Conservation (phyloP, 2,329 filamentous ascomycete genomes). For the Thelonectria discophora region DNA sequence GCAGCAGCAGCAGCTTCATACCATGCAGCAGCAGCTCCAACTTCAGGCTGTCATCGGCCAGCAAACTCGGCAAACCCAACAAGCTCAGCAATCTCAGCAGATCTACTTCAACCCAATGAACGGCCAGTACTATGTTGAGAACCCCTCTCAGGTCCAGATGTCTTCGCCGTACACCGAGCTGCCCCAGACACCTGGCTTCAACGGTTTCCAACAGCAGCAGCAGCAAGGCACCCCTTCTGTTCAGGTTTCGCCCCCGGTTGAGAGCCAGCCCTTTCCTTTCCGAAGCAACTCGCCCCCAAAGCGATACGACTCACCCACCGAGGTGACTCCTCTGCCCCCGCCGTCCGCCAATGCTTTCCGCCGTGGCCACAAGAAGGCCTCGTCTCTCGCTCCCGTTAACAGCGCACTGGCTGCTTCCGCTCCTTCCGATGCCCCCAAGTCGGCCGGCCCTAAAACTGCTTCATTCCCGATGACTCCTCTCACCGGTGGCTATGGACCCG, state of each 20-base stretch:
- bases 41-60: constrained; percentile 50
- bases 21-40: constrained; percentile 52
- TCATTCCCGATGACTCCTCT: constrained; percentile 82
- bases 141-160: constrained; percentile 57
- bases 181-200: constrained; percentile 49
- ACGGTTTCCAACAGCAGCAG: constrained; percentile 52
- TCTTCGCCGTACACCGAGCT: constrained; percentile 55
- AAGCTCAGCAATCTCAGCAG: constrained; percentile 72
- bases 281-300: constrained; percentile 75
- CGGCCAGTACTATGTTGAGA: constrained; percentile 85
- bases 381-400: constrained; percentile 74
- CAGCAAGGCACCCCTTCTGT: constrained; percentile 72
- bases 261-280: constrained; percentile 58
- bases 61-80: constrained; percentile 49
- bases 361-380: constrained; percentile 90
- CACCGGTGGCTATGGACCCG: constrained; percentile 89
- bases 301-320: constrained; percentile 74
- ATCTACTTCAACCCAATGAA: constrained; percentile 88
- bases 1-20: constrained; percentile 53
- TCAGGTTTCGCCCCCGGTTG: constrained; percentile 82
- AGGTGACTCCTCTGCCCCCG: constrained; percentile 77
- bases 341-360: constrained; percentile 93
- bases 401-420: constrained; percentile 55
- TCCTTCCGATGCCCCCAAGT: constrained; percentile 59
- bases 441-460: constrained; percentile 78